Evolutionary conservation across 257 asterid genomes (phyloP).

Genomic region (Nicotiana tomentosiformis): DNA sequence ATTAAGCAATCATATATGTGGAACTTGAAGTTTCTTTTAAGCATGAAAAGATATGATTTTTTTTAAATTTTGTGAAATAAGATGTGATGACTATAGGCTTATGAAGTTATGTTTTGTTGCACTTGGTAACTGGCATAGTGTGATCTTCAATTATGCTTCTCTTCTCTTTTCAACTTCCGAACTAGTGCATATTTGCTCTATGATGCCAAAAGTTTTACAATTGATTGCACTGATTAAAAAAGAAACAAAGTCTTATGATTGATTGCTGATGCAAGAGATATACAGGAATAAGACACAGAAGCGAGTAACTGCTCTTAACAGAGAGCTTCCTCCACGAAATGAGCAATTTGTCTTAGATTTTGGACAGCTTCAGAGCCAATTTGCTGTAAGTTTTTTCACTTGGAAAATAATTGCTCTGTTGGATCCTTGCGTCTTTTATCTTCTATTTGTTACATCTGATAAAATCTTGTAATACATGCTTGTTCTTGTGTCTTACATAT

Average conservation of each 20-base stretch:
- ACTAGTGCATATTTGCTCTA: background rate
- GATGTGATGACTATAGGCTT: background rate
- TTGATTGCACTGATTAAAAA: background rate
- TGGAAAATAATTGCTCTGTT: background rate
- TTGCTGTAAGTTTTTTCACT: slow-evolving; percentile 45
- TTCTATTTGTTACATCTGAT: slow-evolving; percentile 1
- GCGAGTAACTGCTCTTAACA: slow-evolving; percentile 83
- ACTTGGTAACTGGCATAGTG: background rate
- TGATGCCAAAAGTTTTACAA: slow-evolving; percentile 5
- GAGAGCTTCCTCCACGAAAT: slow-evolving; percentile 87
- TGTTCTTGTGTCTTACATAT: slow-evolving; percentile 8
- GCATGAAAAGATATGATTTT: too few relatives aligned
- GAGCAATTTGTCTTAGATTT: slow-evolving; percentile 83
- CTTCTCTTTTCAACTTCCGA: background rate
- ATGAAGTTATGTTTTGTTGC: background rate
- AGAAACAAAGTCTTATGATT: background rate
- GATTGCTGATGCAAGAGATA: background rate
- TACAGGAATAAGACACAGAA: slow-evolving; percentile 87
- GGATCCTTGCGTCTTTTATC: background rate
- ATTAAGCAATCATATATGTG: too few relatives aligned
- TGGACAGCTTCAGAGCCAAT: slow-evolving; percentile 77
- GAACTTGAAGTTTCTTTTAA: too few relatives aligned
- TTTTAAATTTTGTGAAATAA: too few relatives aligned
- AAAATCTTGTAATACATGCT: slow-evolving; percentile 10
- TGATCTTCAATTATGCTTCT: background rate